Evolutionary conservation across 192 early-diverging fungal species (phyloP).

Genomic region (Entomortierella beljakovae): DNA sequence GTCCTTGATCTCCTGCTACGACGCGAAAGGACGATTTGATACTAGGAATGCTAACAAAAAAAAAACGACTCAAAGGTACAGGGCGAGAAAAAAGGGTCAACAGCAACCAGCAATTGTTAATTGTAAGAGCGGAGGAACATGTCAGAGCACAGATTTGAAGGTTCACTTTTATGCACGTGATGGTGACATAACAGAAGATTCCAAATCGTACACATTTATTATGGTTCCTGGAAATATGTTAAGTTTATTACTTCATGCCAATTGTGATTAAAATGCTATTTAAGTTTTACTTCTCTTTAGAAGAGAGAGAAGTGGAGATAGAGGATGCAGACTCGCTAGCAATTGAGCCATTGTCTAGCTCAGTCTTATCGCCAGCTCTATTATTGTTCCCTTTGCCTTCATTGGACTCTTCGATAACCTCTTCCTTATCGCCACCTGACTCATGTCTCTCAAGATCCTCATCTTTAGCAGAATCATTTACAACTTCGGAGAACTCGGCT

Average conservation of each 20-base stretch:
- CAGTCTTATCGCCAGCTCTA: background rate
- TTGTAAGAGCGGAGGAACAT: too few species aligned
- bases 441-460: background rate
- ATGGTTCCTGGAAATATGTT: background rate
- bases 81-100: constrained; percentile 1
- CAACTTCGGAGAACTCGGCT: constrained; percentile 3
- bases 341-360: background rate
- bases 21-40: background rate
- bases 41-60: background rate
- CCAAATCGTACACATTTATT: background rate
- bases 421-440: background rate
- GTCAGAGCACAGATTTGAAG: background rate
- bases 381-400: background rate
- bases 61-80: background rate
- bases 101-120: background rate
- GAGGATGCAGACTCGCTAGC: background rate
- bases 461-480: background rate
- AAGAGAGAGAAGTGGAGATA: too few species aligned
- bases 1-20: background rate
- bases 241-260: too few species aligned
- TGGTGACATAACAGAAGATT: background rate
- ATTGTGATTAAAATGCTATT: too few species aligned
- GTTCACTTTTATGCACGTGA: background rate
- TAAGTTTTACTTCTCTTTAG: too few species aligned
- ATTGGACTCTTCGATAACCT: background rate